Conservation (phyloP, 2,329 filamentous ascomycete genomes). For the Colletotrichum sp. region DNA sequence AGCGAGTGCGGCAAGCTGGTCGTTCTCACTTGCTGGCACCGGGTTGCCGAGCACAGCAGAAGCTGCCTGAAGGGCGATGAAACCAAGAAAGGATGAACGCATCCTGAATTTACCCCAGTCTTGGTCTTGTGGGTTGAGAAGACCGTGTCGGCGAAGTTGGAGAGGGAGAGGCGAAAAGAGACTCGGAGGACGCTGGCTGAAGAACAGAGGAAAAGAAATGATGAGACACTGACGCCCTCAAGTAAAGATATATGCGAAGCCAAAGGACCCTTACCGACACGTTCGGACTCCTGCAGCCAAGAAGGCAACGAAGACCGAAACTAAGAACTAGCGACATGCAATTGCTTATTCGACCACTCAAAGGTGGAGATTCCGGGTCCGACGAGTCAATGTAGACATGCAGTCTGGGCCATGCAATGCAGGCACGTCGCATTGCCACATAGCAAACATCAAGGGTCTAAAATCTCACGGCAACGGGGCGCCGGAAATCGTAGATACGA, state of each 20-base stretch:
- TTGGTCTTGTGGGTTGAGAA: constrained; percentile 22
- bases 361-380: neutral
- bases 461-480: neutral
- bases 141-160: constrained; percentile 17
- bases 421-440: neutral
- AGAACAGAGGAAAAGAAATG: neutral
- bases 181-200: neutral
- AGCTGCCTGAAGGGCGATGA: constrained; percentile 23
- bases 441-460: neutral
- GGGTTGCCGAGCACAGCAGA: constrained; percentile 11
- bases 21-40: neutral
- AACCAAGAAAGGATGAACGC: neutral
- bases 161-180: neutral
- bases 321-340: neutral
- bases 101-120: constrained; percentile 9
- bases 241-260: neutral
- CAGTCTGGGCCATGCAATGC: neutral
- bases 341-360: neutral
- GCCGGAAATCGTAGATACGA: neutral
- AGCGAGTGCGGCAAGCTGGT: constrained; percentile 14
- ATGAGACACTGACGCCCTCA: neutral
- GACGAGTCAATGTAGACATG: neutral
- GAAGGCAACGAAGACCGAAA: neutral
- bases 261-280: neutral
- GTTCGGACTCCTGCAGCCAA: neutral